Evolutionary conservation across 257 asterid genomes (phyloP), one percentile per base, ranked within the genome.

Genomic region (Nicotiana knightiana): DNA sequence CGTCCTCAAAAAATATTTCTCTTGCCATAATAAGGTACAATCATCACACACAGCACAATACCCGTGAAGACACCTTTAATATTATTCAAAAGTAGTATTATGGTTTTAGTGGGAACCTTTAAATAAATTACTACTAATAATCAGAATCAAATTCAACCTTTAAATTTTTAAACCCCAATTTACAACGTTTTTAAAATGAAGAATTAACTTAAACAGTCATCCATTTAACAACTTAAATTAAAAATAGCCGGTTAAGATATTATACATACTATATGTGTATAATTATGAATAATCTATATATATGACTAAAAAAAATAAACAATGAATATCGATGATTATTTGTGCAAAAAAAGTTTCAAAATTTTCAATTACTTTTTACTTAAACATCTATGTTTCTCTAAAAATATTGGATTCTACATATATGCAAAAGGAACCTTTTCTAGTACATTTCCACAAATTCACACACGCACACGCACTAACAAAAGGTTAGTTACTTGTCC

Each of bases 391-490:
- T 63, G 4, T 63, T 9, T 63, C 12, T 61, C 7, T 18, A 24
- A n/a, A 64, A 21, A 26, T 67, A 67, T 67, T 15, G 30, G 26
- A 21, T 21, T 21, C 24, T 21, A 21, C 0, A 21, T 21, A 21
- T 21, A 21, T 21, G 24, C 24, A 21, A 21, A 21, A 21, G 24
- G 28, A 73, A 26, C 43, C 79, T 48, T 73, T 73, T 51, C 79
- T 0, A 51, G 63, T 73, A 73, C 43, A 66, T 58, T 43, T 81
- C 84, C 88, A 84, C 82, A 33, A 59, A 18, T 88, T 85, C 87
- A 81, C 88, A 81, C 88, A 85, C 62, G 66, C 83, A 21, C 75
- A 57, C 67, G 46, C 61, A 76, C 81, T 37, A 59, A 46, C 58
- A 48, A 30, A 76, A 73, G 51, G 79, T 73, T 73, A 73, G 79